Conservation (phyloP, 192 early-diverging fungal species). For the Backusella psychrophila region DNA sequence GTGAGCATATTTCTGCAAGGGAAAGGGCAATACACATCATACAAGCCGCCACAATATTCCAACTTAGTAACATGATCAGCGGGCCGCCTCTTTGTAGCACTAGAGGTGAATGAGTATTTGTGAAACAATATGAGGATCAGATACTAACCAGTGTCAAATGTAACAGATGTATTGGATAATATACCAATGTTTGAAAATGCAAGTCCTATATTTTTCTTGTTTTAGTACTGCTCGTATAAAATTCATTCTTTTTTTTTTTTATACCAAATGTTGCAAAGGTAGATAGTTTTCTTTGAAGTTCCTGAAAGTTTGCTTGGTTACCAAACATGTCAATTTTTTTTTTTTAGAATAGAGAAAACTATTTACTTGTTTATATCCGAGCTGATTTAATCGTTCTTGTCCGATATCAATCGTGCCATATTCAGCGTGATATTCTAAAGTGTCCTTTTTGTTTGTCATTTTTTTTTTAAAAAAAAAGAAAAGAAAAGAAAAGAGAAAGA, state of each 20-base stretch:
- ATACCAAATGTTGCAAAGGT: slow-evolving; percentile 25
- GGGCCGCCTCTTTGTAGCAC: slow-evolving; percentile 33
- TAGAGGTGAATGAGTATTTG: neutral
- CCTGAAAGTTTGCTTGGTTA: neutral
- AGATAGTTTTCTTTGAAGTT: slow-evolving; percentile 21
- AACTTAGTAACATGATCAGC: slow-evolving; percentile 31
- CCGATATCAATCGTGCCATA: neutral
- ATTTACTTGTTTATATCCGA: slow-evolving; percentile 24
- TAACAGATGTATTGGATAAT: slow-evolving; percentile 30
- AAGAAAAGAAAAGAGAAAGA: neutral
- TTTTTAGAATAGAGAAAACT: too few relatives aligned
- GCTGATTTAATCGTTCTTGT: slow-evolving; percentile 7
- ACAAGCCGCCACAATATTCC: slow-evolving; percentile 34
- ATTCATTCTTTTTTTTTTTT: too few relatives aligned
- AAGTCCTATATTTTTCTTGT: slow-evolving; percentile 5
- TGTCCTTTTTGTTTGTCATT: neutral
- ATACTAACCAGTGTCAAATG: slow-evolving; percentile 27
- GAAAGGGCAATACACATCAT: slow-evolving; percentile 37
- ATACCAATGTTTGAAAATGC: slow-evolving; percentile 38
- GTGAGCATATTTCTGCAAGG: slow-evolving; percentile 29
- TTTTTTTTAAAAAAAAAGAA: neutral
- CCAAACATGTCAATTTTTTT: neutral
- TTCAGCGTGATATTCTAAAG: neutral
- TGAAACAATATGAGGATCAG: neutral
- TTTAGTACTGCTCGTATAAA: too few relatives aligned